Evolutionary conservation across 2,329 filamentous ascomycete species (phyloP).

Genomic region (Dichotomopilus funicola): DNA sequence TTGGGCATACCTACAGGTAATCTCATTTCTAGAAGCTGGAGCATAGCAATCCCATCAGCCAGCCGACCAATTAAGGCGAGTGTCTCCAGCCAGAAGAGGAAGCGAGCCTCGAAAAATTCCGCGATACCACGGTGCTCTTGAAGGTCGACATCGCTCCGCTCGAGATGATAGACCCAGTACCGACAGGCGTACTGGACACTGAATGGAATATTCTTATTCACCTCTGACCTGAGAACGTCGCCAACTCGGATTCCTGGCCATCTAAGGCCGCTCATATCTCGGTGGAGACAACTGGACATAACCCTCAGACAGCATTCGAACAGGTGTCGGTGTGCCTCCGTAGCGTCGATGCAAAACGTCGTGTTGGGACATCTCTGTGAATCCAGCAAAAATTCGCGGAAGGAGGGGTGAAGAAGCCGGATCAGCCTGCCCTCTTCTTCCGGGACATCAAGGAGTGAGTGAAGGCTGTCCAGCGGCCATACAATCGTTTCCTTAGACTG

Average conservation of each 20-base stretch:
- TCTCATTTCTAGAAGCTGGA: slow-evolving; percentile 5
- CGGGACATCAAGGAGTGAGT: slow-evolving; percentile 4
- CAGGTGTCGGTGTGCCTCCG: neutral
- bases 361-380: slow-evolving; percentile 3
- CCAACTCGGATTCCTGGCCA: slow-evolving; percentile 1
- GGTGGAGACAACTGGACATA: neutral
- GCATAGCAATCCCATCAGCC: slow-evolving; percentile 4
- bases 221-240: neutral
- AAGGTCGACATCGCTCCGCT: slow-evolving; percentile 2
- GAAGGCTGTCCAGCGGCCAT: neutral
- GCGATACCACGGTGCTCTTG: neutral
- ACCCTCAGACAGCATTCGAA: slow-evolving; percentile 4
- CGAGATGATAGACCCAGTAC: slow-evolving; percentile 7
- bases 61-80: slow-evolving; percentile 7
- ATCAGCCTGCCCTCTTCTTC: slow-evolving; percentile 5
- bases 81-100: slow-evolving; percentile 4
- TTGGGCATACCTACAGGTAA: slow-evolving; percentile 2
- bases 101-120: slow-evolving; percentile 2
- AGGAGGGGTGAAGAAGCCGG: slow-evolving; percentile 7
- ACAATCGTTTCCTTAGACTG: slow-evolving; percentile 2
- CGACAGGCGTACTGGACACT: slow-evolving; percentile 6
- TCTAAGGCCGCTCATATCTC: neutral
- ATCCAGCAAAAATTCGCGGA: slow-evolving; percentile 6
- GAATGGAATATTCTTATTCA: neutral
- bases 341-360: neutral